Percentiles rank a stretch among this genome's conserved stretches.
Evolutionary conservation across 2,329 filamentous ascomycete species (phyloP).

Genomic region (Cercospora sesami): DNA sequence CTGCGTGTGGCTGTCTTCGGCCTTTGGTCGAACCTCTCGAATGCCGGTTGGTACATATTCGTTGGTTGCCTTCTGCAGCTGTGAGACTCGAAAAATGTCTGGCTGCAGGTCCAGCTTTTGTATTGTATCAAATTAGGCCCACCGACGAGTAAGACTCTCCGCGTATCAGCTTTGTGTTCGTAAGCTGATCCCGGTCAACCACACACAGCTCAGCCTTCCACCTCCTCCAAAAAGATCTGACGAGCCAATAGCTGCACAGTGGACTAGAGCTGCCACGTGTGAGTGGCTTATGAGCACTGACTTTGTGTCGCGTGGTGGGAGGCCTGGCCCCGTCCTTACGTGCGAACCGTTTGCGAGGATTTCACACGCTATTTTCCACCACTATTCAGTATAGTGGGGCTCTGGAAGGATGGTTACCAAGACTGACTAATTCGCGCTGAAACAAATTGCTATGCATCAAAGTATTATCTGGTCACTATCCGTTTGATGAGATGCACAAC

Average conservation of each 20-base stretch:
- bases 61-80: background rate
- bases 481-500: background rate
- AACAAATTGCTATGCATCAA: background rate
- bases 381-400: background rate
- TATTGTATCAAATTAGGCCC: background rate
- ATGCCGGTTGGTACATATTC: slow-evolving; percentile 9
- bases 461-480: background rate
- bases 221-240: background rate
- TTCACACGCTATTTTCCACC: background rate
- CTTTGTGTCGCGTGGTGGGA: background rate
- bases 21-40: slow-evolving; percentile 5
- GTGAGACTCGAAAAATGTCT: background rate
- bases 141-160: background rate
- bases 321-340: background rate
- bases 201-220: background rate
- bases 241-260: background rate
- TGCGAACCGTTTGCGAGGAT: background rate
- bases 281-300: background rate
- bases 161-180: background rate
- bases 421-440: background rate
- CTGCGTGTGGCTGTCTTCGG: slow-evolving; percentile 4
- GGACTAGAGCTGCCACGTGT: background rate
- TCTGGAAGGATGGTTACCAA: background rate
- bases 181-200: background rate
- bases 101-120: background rate